Evolutionary conservation across 2,329 filamentous ascomycete genomes (phyloP), one percentile per base, ranked within the genome.

Genomic region (Hypoxylon sp.): DNA sequence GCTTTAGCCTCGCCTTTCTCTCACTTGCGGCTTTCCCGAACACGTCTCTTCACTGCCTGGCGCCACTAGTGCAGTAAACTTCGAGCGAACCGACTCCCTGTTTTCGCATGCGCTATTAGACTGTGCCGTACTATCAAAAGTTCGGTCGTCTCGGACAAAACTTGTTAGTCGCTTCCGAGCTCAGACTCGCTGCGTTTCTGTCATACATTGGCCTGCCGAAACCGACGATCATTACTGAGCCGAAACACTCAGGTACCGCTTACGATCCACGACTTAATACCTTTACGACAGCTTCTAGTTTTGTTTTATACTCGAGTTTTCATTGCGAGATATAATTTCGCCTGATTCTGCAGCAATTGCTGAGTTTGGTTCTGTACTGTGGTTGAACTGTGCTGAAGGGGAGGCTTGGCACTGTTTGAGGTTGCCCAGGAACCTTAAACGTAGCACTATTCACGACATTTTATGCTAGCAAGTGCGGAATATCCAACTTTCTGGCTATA

Each of bases 201-300:
- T n/a, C 65, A 63, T 69, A 68, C 65, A 55, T 67, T 70, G 71
- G 71, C 70, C 72, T 73, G 70, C 75, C 78, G 77, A 80, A 79
- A 80, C 78, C 74, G 78, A 76, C 77, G 78, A 80, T 80, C 79
- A 78, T 70, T 75, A 77, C 73, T 73, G 74, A 75, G 74, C 74
- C 79, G 78, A 80, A 80, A 80, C 77, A 71, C 59, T 63, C 64
- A 69, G 67, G 60, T 72, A 66, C 70, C 65, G 65, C 69, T 60
- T 67, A 63, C 19, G 52, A 68, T 49, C 64, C 51, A 30, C 60
- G 49, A 68, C 59, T 67, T 51, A 41, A 25, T 21, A 62, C 46
- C 53, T 49, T 55, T 65, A 60, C 65, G 65, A 68, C 55, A 60
- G 46, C 49, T 60, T 48, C 34, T 41, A 57, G 59, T 38, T 30